A percentile compares a stretch with the other conserved stretches of the same genome.
Evolutionary conservation across 257 asterid species (phyloP).

Genomic region (Petrea volubilis): DNA sequence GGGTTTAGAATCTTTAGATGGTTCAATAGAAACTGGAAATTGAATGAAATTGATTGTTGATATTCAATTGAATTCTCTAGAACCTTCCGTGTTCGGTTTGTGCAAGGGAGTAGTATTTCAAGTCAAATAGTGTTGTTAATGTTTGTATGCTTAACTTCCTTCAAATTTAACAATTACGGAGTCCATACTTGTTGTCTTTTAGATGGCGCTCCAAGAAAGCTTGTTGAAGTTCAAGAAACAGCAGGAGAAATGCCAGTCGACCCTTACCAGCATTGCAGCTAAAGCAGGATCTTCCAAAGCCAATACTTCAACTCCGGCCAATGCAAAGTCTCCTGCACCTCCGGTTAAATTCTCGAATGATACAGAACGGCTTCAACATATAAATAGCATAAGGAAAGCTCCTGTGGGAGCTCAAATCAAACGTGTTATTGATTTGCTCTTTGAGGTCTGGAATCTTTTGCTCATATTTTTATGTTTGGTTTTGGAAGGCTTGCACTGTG

Average conservation of each 20-base stretch:
- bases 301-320: slow-evolving; percentile 30
- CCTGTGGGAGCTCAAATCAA: slow-evolving; percentile 94
- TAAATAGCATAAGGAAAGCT: slow-evolving; percentile 89
- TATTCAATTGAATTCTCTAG: not conserved
- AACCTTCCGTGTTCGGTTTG: not conserved
- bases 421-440: slow-evolving; percentile 83
- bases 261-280: slow-evolving; percentile 46
- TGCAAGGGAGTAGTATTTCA: not conserved
- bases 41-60: not conserved
- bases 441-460: slow-evolving; percentile 51
- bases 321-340: slow-evolving; percentile 55
- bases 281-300: slow-evolving; percentile 49
- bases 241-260: slow-evolving; percentile 68
- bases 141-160: not conserved
- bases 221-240: slow-evolving; percentile 57
- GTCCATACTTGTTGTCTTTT: slow-evolving; percentile 9
- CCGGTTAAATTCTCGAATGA: slow-evolving; percentile 79
- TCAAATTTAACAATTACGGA: not conserved
- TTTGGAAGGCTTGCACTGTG: too few species aligned
- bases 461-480: slow-evolving; percentile 1
- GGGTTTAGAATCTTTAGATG: too few species aligned
- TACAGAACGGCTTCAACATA: slow-evolving; percentile 82
- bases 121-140: too few species aligned
- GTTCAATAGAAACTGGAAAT: not conserved
- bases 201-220: slow-evolving; percentile 64